Evolutionary conservation across 257 asterid genomes (phyloP).

Genomic region (Primulina huaijiensis): DNA sequence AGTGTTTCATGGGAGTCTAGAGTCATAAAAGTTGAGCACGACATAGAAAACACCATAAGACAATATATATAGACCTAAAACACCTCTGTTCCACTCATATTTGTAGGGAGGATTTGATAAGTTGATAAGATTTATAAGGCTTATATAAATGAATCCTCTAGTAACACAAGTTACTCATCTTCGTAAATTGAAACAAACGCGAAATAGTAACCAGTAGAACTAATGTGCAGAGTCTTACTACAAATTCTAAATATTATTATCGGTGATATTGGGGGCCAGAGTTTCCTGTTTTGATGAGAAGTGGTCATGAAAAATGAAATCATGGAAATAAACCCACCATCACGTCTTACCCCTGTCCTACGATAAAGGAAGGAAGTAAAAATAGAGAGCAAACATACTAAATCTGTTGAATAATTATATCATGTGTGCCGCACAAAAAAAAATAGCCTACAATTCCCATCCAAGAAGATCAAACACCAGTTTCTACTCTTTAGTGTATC

Average conservation of each 20-base stretch:
- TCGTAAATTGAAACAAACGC: background rate
- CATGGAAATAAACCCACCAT: too few relatives aligned
- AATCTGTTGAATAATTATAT: background rate
- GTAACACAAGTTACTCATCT: background rate
- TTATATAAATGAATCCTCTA: background rate
- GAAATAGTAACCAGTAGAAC: background rate
- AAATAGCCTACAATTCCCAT: background rate
- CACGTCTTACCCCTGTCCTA: background rate
- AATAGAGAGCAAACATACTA: background rate
- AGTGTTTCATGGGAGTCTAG: constrained; percentile 48
- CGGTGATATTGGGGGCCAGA: background rate
- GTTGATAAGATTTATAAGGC: constrained; percentile 17
- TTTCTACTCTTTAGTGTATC: too few relatives aligned
- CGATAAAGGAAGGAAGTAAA: background rate
- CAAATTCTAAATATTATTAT: too few relatives aligned
- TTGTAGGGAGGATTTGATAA: constrained; percentile 1
- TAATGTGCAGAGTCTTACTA: background rate
- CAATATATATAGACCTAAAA: constrained; percentile 33
- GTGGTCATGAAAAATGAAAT: background rate
- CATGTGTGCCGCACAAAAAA: background rate
- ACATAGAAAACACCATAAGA: constrained; percentile 46
- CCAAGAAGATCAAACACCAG: background rate
- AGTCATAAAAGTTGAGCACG: constrained; percentile 45
- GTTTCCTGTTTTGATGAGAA: background rate
- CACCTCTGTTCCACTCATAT: background rate